Evolutionary conservation across 2,329 filamentous ascomycete genomes (phyloP), one percentile per base, ranked within the genome.

Genomic region (Immersiporthe knoxdaviesiana): DNA sequence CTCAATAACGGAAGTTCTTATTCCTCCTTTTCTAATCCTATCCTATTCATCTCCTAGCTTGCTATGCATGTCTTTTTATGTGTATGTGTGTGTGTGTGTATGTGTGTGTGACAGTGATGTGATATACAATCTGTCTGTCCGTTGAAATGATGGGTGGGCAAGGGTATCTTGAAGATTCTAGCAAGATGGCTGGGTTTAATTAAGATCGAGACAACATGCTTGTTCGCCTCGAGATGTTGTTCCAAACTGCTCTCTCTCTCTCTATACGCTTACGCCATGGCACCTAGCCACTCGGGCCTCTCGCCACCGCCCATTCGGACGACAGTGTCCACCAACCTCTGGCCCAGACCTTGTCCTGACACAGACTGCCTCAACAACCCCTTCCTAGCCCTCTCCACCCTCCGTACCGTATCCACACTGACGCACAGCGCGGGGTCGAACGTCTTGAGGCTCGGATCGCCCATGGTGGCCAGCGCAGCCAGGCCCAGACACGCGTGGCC

Each of bases 401-500:
- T 85, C 39, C 78, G 75, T 14, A 84, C 83, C 0, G 87, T 84
- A 14, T 89, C 85, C 35, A 84, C 81, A 72, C 91, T 94, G 52
- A 95, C 87, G 75, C 93, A 97, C 64, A 97, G 81, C 0, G 87
- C 87, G 0, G 91, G 85, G 77, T 98, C 93, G 63, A 97, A 85
- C 27, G 82, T 80, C 72, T 90, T 91, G 50, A 98, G 77, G 0
- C 87, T 87, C 0, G 85, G 78, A 73, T 97, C 92, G 10, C 88
- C 88, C 78, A 94, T 87, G 21, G 92, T 86, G 0, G 91, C 89
- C 52, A 99, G 82, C 0, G 92, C 91, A 1, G 93, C 92, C 44
- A 98, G 85, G 18, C 94, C 96, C 39, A 98, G 86, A 77, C 94
- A 97, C 0, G 92, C 92, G 77, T 99, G 96, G 74, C 97, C 93